Conservation (phyloP, 345 rosid genomes). For the Salix purpurea region DNA sequence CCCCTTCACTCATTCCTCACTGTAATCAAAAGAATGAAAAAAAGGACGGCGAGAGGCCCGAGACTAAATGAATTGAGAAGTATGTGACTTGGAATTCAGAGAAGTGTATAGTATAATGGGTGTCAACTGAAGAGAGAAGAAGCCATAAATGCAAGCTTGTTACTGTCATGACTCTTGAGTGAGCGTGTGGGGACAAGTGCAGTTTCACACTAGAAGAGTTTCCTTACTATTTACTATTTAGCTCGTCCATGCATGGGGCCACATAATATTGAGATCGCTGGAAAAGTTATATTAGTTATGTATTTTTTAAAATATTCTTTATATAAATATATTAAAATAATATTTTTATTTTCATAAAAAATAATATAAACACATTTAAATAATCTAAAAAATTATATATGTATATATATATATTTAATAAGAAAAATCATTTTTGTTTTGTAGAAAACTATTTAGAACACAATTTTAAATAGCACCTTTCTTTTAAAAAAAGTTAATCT, state of each 20-base stretch:
- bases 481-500: too few relatives aligned
- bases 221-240: background rate
- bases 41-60: background rate
- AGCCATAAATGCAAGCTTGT: slow-evolving; percentile 24
- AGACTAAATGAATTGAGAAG: background rate
- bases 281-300: slow-evolving; percentile 1
- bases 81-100: slow-evolving; percentile 18
- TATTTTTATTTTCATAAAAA: too few relatives aligned
- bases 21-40: background rate
- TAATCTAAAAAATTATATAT: too few relatives aligned
- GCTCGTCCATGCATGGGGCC: background rate
- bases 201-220: background rate
- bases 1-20: slow-evolving; percentile 37
- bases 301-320: too few relatives aligned
- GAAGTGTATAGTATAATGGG: background rate
- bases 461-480: too few relatives aligned
- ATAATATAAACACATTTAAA: too few relatives aligned
- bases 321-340: too few relatives aligned
- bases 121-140: slow-evolving; percentile 1
- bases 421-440: too few relatives aligned
- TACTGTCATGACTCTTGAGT: slow-evolving; percentile 12
- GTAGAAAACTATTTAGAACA: too few relatives aligned
- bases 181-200: slow-evolving; percentile 30
- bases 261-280: background rate
- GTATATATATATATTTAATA: too few relatives aligned